Evolutionary conservation across 108 stramenopile genomes (phyloP).

Genomic region (Pseudonitzschia multistriata): DNA sequence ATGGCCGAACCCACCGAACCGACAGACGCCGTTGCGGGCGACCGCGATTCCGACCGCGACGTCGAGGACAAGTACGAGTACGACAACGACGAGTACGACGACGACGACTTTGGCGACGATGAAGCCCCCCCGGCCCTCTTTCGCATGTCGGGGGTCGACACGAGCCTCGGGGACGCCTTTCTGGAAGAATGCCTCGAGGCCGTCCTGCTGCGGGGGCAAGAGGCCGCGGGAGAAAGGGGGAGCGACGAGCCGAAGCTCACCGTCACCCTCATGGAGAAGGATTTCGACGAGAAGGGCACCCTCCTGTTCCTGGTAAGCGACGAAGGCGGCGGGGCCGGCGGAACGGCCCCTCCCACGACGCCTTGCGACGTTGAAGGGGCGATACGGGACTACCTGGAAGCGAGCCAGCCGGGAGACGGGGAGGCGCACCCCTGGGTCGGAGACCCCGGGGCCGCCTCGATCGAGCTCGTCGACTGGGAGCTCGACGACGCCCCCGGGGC

Average conservation of each 20-base stretch:
- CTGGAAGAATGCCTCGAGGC: not conserved
- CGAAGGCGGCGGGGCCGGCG: not conserved
- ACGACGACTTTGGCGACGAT: not conserved
- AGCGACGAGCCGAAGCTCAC: not conserved
- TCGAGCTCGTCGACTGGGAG: not conserved
- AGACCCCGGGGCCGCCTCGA: not conserved
- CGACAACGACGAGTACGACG: not conserved
- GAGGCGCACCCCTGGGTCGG: not conserved
- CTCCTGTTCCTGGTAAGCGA: not conserved
- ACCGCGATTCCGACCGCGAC: too few relatives aligned
- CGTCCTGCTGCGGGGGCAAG: not conserved
- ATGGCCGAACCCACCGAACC: too few relatives aligned
- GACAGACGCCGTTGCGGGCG: too few relatives aligned
- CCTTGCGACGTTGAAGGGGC: not conserved
- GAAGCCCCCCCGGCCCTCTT: not conserved
- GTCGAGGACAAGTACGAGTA: not conserved
- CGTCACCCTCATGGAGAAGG: not conserved
- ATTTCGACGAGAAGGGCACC: not conserved
- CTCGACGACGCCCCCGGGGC: not conserved
- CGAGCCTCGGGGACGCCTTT: not conserved
- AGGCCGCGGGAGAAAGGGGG: not conserved
- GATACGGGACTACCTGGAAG: not conserved
- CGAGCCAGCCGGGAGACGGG: not conserved
- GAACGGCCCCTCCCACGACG: not conserved
- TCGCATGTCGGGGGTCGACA: not conserved